These are phyloP conservation scores for Phialocephala sp. DNA, from an alignment of 2,329 filamentous ascomycete species.

Conservation along the genomic window DNA sequence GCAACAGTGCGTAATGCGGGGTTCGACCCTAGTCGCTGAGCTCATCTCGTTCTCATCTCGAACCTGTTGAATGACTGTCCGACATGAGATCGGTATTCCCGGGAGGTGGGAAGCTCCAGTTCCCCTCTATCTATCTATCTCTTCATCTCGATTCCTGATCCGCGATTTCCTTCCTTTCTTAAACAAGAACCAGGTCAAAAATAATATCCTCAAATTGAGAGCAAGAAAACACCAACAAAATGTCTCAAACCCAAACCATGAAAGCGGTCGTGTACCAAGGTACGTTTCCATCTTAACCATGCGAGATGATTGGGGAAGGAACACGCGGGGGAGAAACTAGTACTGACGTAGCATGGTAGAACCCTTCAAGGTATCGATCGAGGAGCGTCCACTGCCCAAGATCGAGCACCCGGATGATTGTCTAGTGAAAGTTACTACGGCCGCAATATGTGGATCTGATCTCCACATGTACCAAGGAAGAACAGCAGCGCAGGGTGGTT, in stretches of 20 bases:
- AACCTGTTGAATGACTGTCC: background rate
- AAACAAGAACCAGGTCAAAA: background rate
- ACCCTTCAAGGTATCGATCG: constrained; percentile 57
- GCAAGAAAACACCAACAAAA: constrained; percentile 14
- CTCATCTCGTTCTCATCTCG: background rate
- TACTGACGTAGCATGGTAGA: constrained; percentile 26
- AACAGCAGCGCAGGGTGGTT: constrained; percentile 64
- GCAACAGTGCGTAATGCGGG: constrained; percentile 14
- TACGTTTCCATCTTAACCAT: constrained; percentile 7
- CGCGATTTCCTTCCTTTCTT: background rate
- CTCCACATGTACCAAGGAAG: constrained; percentile 67
- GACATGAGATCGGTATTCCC: background rate
- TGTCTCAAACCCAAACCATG: constrained; percentile 36
- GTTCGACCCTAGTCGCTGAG: constrained; percentile 14
- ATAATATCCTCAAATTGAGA: background rate
- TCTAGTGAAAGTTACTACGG: constrained; percentile 52
- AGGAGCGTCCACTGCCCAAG: constrained; percentile 62
- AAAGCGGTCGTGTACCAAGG: constrained; percentile 37
- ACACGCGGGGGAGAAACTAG: constrained; percentile 9
- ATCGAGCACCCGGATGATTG: constrained; percentile 57
- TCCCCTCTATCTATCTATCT: background rate
- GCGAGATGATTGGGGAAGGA: background rate
- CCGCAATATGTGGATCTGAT: constrained; percentile 33
- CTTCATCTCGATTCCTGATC: background rate
- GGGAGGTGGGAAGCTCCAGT: constrained; percentile 1